phyloP scores from a whole-genome alignment of 2,329 filamentous ascomycete genomes.

The Podosphaera fusca region DNA sequence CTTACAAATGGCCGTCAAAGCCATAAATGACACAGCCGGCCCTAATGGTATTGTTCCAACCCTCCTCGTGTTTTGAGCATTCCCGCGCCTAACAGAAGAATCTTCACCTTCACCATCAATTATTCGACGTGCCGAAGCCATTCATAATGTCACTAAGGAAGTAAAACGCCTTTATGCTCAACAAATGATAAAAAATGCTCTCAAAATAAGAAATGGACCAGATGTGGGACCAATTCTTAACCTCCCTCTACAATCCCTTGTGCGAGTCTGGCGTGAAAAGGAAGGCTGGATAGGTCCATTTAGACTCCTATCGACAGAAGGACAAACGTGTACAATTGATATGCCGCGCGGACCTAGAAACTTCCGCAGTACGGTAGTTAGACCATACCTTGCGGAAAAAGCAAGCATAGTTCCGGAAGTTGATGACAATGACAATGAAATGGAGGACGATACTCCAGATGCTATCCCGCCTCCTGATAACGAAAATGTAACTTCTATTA shows the following conservation, averaged over 20 bases:
- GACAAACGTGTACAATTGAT: slow-evolving; percentile 2
- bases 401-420: background rate
- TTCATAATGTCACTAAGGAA: slow-evolving; percentile 3
- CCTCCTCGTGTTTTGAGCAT: slow-evolving; percentile 4
- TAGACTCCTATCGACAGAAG: slow-evolving; percentile 2
- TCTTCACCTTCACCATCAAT: slow-evolving; percentile 1
- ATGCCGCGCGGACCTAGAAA: background rate
- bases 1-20: slow-evolving; percentile 5
- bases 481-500: background rate
- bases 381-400: slow-evolving; percentile 1
- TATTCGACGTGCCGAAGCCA: slow-evolving; percentile 1
- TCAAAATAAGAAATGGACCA: slow-evolving; percentile 2
- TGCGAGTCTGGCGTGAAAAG: slow-evolving; percentile 4
- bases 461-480: background rate
- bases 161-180: slow-evolving; percentile 1
- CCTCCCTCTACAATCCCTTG: slow-evolving; percentile 1
- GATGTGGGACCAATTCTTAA: background rate
- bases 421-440: background rate
- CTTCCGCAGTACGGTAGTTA: slow-evolving; percentile 3
- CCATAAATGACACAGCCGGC: slow-evolving; percentile 2
- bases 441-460: background rate
- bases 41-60: slow-evolving; percentile 3
- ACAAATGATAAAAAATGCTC: slow-evolving; percentile 1
- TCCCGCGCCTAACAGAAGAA: slow-evolving; percentile 1
- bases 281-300: slow-evolving; percentile 2